phyloP scores from a whole-genome alignment of 2,329 filamentous ascomycete genomes.

The Sporothrix inflata region DNA sequence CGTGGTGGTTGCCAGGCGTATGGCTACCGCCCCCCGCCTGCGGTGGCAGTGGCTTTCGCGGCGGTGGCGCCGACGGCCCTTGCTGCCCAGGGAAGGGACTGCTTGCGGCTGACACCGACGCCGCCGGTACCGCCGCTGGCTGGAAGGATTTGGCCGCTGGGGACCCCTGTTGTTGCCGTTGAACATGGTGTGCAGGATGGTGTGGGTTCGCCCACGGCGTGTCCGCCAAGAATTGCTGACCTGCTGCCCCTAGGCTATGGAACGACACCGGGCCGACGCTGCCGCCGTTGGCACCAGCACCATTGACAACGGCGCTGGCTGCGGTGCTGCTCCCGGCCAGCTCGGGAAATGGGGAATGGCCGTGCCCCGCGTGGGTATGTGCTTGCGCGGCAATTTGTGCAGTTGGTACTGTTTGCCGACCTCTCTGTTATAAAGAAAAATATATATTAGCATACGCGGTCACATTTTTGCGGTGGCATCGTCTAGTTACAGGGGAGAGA shows the following conservation, averaged over 20 bases:
- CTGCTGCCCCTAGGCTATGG: slow-evolving; percentile 63
- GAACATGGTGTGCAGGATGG: slow-evolving; percentile 57
- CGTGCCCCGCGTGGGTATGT: slow-evolving; percentile 37
- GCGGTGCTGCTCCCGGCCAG: neutral
- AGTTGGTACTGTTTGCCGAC: neutral
- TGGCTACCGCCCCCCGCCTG: slow-evolving; percentile 19
- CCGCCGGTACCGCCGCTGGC: neutral
- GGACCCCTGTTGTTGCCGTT: slow-evolving; percentile 29
- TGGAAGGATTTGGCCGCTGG: slow-evolving; percentile 7
- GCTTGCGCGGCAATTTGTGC: slow-evolving; percentile 2
- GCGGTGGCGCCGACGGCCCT: neutral
- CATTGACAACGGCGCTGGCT: neutral
- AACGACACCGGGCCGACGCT: slow-evolving; percentile 44
- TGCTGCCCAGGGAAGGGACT: slow-evolving; percentile 18
- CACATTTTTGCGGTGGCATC: neutral
- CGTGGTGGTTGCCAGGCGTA: neutral
- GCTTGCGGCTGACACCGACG: neutral
- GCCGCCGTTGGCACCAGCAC: neutral
- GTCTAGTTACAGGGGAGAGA: neutral
- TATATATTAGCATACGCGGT: neutral
- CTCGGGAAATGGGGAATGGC: slow-evolving; percentile 32
- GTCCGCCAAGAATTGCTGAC: slow-evolving; percentile 85
- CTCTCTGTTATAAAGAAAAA: neutral
- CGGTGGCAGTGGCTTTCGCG: slow-evolving; percentile 20
- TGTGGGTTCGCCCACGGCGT: slow-evolving; percentile 93